Conservation (phyloP, 106 monocot genomes). For the Platanthera zijinensis region DNA sequence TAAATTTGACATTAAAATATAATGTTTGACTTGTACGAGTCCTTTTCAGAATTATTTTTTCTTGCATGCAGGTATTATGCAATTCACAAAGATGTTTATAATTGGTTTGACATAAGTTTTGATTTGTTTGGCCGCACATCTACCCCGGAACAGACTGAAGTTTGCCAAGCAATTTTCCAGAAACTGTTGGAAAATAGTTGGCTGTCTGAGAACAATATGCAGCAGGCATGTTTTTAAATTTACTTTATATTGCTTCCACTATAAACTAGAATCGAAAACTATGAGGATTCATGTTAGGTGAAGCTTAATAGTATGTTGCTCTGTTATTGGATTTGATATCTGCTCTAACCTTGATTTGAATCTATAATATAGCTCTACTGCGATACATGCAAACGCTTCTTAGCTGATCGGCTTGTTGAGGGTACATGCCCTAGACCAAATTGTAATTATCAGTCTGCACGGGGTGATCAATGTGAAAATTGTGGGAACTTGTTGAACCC, state of each 20-base stretch:
- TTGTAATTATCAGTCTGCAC: conserved; percentile 74
- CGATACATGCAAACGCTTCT: conserved; percentile 68
- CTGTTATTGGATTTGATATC: background rate
- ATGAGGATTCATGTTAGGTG: background rate
- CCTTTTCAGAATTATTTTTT: background rate
- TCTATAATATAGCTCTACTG: conserved; percentile 66
- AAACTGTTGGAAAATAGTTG: conserved; percentile 70
- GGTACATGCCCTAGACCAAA: conserved; percentile 68
- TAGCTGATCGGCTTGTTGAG: conserved; percentile 92
- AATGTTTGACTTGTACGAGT: background rate
- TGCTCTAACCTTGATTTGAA: conserved; percentile 2
- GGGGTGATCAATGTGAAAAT: conserved; percentile 95
- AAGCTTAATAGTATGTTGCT: background rate
- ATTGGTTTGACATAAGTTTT: conserved; percentile 89
- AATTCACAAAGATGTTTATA: conserved; percentile 78
- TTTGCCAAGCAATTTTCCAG: conserved; percentile 85
- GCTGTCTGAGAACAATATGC: conserved; percentile 86
- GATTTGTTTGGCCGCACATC: conserved; percentile 95
- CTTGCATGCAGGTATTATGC: conserved; percentile 60
- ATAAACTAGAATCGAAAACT: background rate
- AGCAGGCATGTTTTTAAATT: conserved; percentile 42
- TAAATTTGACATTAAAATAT: too few relatives aligned
- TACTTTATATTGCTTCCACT: background rate
- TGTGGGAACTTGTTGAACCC: conserved; percentile 92
- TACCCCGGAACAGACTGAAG: conserved; percentile 71